Conservation (phyloP, 2,329 filamentous ascomycete genomes). For the Fusarium sp. region DNA sequence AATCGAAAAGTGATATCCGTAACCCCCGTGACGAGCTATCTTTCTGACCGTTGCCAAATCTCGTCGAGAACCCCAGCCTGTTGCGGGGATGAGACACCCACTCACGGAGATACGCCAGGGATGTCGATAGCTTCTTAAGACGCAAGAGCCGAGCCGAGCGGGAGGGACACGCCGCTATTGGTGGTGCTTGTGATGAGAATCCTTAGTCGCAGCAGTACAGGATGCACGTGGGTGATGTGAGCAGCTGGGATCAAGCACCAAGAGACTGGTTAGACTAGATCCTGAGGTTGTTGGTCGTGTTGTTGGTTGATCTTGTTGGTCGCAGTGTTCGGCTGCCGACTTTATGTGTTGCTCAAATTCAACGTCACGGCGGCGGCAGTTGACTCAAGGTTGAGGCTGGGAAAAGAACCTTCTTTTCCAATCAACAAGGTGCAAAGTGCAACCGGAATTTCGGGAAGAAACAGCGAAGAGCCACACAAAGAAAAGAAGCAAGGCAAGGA, state of each 20-base stretch:
- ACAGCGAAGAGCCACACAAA: conserved; percentile 8
- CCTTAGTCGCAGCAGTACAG: conserved; percentile 35
- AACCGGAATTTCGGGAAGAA: conserved; percentile 1
- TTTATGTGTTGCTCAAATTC: background rate
- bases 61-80: conserved; percentile 18
- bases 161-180: conserved; percentile 39
- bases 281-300: background rate
- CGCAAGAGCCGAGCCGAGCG: conserved; percentile 38
- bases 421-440: background rate
- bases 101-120: conserved; percentile 21
- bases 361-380: background rate
- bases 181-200: conserved; percentile 38
- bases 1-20: conserved; percentile 32
- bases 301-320: conserved; percentile 10
- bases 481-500: conserved; percentile 15
- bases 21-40: conserved; percentile 24
- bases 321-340: background rate
- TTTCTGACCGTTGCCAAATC: conserved; percentile 23
- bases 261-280: conserved; percentile 9
- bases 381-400: background rate
- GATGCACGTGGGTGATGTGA: conserved; percentile 38
- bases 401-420: background rate
- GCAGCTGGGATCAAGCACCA: conserved; percentile 10
- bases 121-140: conserved; percentile 28
- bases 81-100: conserved; percentile 30